These are phyloP conservation scores for Ajuga reptans DNA, from an alignment of 305 asterid species.

Conservation along the genomic window DNA sequence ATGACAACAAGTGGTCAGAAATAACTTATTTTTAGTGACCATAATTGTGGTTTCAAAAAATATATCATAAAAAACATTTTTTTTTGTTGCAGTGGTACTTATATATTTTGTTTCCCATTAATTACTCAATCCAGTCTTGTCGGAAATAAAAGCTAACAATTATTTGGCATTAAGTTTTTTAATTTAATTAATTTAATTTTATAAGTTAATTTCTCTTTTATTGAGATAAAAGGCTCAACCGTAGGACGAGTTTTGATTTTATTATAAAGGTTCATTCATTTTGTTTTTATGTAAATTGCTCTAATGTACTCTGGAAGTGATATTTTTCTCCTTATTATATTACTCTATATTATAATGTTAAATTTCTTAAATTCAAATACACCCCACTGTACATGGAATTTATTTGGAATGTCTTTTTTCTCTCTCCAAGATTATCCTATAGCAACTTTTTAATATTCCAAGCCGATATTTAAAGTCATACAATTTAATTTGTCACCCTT, in stretches of 20 bases:
- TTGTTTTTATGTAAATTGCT: too few species aligned
- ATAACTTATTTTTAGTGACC: too few species aligned
- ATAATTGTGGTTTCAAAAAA: too few species aligned
- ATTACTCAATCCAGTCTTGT: constrained; percentile 8
- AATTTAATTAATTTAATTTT: background rate
- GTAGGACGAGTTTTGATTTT: too few species aligned
- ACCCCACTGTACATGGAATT: background rate
- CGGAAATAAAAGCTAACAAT: background rate
- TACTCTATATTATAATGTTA: too few species aligned
- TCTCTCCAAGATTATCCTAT: constrained; percentile 7
- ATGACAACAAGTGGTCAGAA: too few species aligned
- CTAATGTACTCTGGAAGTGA: background rate
- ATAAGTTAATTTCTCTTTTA: too few species aligned
- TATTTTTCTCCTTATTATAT: background rate
- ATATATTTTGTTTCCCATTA: constrained; percentile 9
- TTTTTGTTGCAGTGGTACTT: too few species aligned
- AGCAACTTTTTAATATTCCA: constrained; percentile 27
- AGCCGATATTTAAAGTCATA: constrained; percentile 33
- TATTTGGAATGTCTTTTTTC: constrained; percentile 22
- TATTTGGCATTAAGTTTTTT: background rate
- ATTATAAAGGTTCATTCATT: too few species aligned
- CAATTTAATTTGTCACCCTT: background rate
- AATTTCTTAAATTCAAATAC: too few species aligned
- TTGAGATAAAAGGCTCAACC: too few species aligned
- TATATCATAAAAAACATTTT: too few species aligned